Evolutionary conservation across 257 asterid species (phyloP).

Genomic region (Primulina huaijiensis): DNA sequence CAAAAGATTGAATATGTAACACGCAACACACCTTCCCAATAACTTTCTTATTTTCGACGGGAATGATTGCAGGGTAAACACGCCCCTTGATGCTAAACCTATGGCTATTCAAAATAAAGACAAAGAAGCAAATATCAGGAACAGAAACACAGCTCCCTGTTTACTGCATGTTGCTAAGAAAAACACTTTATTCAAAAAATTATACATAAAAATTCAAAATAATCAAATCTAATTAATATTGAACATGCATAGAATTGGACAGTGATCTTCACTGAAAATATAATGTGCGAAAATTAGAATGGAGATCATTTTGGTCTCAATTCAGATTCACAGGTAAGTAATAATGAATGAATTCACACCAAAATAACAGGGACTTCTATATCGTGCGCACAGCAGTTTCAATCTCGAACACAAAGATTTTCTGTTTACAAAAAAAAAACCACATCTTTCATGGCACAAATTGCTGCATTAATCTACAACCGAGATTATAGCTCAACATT

Average conservation of each 20-base stretch:
- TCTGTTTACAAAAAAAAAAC: not conserved
- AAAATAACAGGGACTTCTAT: not conserved
- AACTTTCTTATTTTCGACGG: constrained; percentile 39
- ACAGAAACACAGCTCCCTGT: not conserved
- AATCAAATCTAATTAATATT: too few relatives aligned
- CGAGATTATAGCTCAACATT: not conserved
- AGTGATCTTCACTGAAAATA: not conserved
- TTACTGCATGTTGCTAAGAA: not conserved
- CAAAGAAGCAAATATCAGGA: not conserved
- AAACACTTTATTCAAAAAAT: not conserved
- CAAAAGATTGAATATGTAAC: not conserved
- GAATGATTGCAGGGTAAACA: constrained; percentile 84
- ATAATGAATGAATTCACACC: too few relatives aligned
- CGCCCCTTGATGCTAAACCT: constrained; percentile 30
- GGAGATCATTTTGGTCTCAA: not conserved
- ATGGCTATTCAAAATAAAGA: constrained; percentile 10
- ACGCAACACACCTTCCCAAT: constrained; percentile 54
- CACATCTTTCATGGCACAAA: not conserved
- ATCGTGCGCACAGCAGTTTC: not conserved
- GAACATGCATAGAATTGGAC: not conserved
- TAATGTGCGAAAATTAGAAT: not conserved
- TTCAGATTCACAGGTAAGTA: too few relatives aligned
- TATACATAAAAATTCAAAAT: not conserved
- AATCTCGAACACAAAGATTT: not conserved
- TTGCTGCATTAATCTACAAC: constrained; percentile 7